Percentiles rank a stretch among this genome's conserved stretches.
Conservation (phyloP, 2,329 filamentous ascomycete species). For the Neofusicoccum laricinum region DNA sequence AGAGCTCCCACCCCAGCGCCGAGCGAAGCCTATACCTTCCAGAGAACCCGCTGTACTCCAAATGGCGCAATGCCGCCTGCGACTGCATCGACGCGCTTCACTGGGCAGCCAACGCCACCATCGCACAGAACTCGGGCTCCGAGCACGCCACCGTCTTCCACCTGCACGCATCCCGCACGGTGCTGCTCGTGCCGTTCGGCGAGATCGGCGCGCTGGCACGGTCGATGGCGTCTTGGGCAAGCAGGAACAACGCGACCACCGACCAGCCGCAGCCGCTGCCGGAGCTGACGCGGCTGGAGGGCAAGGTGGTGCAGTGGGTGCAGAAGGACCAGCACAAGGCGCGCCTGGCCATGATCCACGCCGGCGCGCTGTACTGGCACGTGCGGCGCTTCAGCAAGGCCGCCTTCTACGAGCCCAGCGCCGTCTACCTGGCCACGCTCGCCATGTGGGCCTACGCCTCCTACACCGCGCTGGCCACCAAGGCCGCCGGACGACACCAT, state of each 20-base stretch:
- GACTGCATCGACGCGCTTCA: slow-evolving; percentile 56
- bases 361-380: slow-evolving; percentile 53
- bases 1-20: neutral
- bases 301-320: slow-evolving; percentile 48
- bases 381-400: slow-evolving; percentile 48
- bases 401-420: slow-evolving; percentile 48
- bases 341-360: slow-evolving; percentile 53
- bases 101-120: slow-evolving; percentile 55
- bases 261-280: neutral
- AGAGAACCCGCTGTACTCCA: slow-evolving; percentile 45
- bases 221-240: slow-evolving; percentile 26
- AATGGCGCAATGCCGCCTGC: slow-evolving; percentile 47
- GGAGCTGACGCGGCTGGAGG: slow-evolving; percentile 1
- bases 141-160: slow-evolving; percentile 57
- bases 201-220: slow-evolving; percentile 45
- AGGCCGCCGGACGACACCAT: neutral
- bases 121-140: slow-evolving; percentile 48
- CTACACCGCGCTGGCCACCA: slow-evolving; percentile 18
- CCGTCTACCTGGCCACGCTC: slow-evolving; percentile 46
- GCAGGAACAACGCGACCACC: slow-evolving; percentile 18
- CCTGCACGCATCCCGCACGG: slow-evolving; percentile 53
- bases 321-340: slow-evolving; percentile 54
- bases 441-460: slow-evolving; percentile 48
- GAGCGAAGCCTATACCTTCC: slow-evolving; percentile 43
- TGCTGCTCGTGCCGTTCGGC: slow-evolving; percentile 50